These are phyloP conservation scores for Pseudogymnoascus sp. DNA, from an alignment of 2,329 filamentous ascomycete genomes.

Conservation along the genomic window DNA sequence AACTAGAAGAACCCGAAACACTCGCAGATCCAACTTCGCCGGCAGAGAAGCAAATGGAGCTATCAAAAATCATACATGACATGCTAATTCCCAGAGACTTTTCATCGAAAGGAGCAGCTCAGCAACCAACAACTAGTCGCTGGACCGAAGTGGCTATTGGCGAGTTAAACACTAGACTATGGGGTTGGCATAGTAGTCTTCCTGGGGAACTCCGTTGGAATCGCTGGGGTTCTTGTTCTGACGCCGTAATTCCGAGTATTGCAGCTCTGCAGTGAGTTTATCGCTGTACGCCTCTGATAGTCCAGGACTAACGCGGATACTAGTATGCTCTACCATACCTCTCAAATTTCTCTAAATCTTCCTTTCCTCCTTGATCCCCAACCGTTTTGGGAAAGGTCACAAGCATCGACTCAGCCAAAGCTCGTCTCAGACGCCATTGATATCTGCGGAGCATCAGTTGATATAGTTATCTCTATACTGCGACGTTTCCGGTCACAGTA, in stretches of 20 bases:
- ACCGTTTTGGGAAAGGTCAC: background rate
- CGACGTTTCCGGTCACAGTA: conserved; percentile 16
- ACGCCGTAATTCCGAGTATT: conserved; percentile 13
- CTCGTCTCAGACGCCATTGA: background rate
- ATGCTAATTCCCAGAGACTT: background rate
- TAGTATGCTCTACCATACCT: conserved; percentile 12
- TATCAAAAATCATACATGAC: conserved; percentile 8
- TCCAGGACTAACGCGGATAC: background rate
- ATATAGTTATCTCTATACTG: conserved; percentile 13
- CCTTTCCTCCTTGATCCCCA: background rate
- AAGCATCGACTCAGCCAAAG: background rate
- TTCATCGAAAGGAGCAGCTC: background rate
- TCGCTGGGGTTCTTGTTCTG: conserved; percentile 14
- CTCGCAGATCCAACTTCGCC: background rate
- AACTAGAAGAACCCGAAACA: conserved; percentile 8
- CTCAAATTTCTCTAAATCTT: conserved; percentile 6
- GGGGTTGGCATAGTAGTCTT: conserved; percentile 13
- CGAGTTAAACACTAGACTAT: conserved; percentile 14
- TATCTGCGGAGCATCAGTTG: conserved; percentile 14
- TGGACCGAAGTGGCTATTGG: conserved; percentile 12
- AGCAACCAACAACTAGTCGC: background rate
- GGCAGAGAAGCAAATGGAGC: conserved; percentile 1
- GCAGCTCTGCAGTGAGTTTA: conserved; percentile 14
- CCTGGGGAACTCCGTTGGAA: conserved; percentile 13
- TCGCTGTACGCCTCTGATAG: background rate